Percentiles rank a stretch among this genome's conserved stretches.
These are phyloP conservation scores for Solanum tarapatanum DNA, from an alignment of 257 asterid genomes.

Conservation along the genomic window DNA sequence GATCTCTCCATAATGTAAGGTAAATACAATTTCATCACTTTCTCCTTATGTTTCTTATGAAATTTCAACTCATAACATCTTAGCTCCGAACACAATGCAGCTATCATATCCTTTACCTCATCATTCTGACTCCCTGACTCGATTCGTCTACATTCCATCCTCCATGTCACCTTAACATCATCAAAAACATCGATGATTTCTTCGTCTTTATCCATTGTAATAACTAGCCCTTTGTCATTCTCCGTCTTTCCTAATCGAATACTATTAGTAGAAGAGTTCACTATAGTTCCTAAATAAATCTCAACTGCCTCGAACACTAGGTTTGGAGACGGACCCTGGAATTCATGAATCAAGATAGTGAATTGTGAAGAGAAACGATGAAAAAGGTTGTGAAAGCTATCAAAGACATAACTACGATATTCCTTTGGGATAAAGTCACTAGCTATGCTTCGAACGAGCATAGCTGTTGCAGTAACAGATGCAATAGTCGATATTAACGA, in stretches of 20 bases:
- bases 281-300: slow-evolving; percentile 14
- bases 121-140: background rate
- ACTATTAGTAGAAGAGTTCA: slow-evolving; percentile 15
- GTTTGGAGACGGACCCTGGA: slow-evolving; percentile 31
- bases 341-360: slow-evolving; percentile 33
- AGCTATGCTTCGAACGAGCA: slow-evolving; percentile 30
- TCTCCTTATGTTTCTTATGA: slow-evolving; percentile 15
- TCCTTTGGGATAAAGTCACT: slow-evolving; percentile 28
- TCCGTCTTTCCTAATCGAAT: slow-evolving; percentile 21
- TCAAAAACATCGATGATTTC: slow-evolving; percentile 20
- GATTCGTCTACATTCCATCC: background rate
- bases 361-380: slow-evolving; percentile 19
- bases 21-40: slow-evolving; percentile 27
- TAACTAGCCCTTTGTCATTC: slow-evolving; percentile 24
- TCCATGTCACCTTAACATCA: slow-evolving; percentile 29
- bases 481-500: slow-evolving; percentile 34
- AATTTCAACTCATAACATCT: slow-evolving; percentile 21
- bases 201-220: slow-evolving; percentile 18
- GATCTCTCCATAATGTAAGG: slow-evolving; percentile 39
- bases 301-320: slow-evolving; percentile 33
- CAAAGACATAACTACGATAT: slow-evolving; percentile 1
- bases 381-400: slow-evolving; percentile 1
- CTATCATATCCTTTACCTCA: background rate
- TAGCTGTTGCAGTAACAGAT: slow-evolving; percentile 30
- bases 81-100: background rate